A percentile compares a stretch with the other conserved stretches of the same genome.
Evolutionary conservation across 2,329 filamentous ascomycete species (phyloP).

Genomic region (Aspergillus thermomutatus): DNA sequence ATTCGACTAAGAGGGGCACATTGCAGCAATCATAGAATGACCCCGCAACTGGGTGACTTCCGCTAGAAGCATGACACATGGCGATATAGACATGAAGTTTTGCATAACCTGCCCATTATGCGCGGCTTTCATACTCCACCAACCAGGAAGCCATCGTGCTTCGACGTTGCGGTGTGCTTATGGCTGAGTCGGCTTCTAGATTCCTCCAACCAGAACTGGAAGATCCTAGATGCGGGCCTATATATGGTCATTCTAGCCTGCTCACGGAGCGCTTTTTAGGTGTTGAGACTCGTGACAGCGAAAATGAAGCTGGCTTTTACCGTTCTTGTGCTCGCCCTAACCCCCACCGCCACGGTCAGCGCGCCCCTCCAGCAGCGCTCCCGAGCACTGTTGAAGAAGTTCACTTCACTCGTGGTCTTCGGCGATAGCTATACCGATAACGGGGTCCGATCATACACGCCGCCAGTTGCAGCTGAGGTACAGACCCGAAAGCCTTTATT

Average conservation of each 20-base stretch:
- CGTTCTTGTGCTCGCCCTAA: background rate
- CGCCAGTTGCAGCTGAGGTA: background rate
- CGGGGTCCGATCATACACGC: background rate
- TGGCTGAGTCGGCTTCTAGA: background rate
- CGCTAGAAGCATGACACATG: background rate
- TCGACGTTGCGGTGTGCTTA: background rate
- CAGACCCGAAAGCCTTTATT: background rate
- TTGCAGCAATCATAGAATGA: background rate
- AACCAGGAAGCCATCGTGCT: background rate
- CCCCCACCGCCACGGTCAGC: background rate
- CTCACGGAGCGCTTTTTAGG: background rate
- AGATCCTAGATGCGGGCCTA: background rate
- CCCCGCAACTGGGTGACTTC: background rate
- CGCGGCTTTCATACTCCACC: too few species aligned
- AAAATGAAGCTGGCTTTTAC: background rate
- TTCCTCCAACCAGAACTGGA: background rate
- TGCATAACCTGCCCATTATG: too few species aligned
- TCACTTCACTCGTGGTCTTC: conserved; percentile 65
- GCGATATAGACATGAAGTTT: too few species aligned
- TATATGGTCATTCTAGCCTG: background rate
- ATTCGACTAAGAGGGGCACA: background rate
- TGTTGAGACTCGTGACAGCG: too few species aligned
- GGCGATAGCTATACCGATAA: conserved; percentile 78
- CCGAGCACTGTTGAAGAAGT: conserved; percentile 28
- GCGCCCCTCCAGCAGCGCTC: background rate